Base-by-base conservation (phyloP, 2,329 filamentous ascomycete genomes). In the Dothideomycetes sp. region DNA sequence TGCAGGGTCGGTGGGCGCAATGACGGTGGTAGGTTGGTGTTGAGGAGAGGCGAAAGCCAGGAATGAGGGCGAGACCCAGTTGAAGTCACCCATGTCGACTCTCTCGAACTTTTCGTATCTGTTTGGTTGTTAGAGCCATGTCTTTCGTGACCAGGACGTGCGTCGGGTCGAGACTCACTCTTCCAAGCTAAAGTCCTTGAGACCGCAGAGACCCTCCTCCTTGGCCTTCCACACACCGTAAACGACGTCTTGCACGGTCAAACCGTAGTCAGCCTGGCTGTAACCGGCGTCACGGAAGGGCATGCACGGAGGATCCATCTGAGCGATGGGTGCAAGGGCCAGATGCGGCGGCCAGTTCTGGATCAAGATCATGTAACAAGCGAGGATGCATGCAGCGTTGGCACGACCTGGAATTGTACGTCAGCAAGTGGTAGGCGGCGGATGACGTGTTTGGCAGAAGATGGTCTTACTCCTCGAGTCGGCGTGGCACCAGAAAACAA, bases 221-320 rank as follows among this genome's bases (percentile, higher is more conserved):
- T 96, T 98, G 32, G 91, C 91, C 62, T 89, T 94, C 89, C 91
- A 98, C 13, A 98, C 87, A 45, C 91, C 91, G 56, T 98, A 98
- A 6, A 98, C 89, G 29, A 98, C 81, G 60, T 98, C 91, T 65
- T 98, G 91, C 30, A 98, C 86, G 45, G 83, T 94, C 53, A 98
- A 77, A 41, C 86, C 82, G 58, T 94, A 98, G 63, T 98, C 91
- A 46, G 91, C 91, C 64, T 96, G 89, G 64, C 88, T 95, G 71
- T 98, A 98, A 41, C 91, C 91, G 45, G 91, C 91, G 61, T 98
- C 91, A 48, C 91, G 80, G 74, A 98, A 98, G 9, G 91, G 91
- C 91, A 98, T 98, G 69, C 94, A 76, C 17, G 91, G 91, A 31
- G 91, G 91, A 58, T 98, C 91, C 55, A 93, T 83, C 65, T 98